Base-by-base conservation (phyloP, 2,329 filamentous ascomycete genomes). In the Huntiella moniliformis region DNA sequence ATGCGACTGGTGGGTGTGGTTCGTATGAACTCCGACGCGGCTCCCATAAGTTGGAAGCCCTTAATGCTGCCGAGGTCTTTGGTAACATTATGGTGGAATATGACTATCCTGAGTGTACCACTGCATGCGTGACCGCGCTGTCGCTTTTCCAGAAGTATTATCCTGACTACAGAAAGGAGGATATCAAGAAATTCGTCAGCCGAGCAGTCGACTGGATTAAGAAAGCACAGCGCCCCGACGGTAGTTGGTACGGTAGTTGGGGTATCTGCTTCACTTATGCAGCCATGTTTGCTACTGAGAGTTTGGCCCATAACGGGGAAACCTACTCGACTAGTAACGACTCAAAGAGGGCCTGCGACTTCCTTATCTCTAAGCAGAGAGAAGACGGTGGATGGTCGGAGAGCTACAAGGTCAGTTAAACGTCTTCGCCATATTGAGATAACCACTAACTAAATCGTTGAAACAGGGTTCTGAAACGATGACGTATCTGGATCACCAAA, bases 51-150 rank as follows among this genome's bases (percentile, higher is more conserved):
- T 60, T 96, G 53, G 91, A 98, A 60, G 70, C 78, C 59, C 72
- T 98, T 38, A 98, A 98, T 56, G 88, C 88, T 0, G 91, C 91
- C 1, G 91, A 98, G 59, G 87, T 98, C 0, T 98, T 98, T 60
- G 87, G 85, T 11, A 74, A 79, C 15, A 98, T 98, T 63, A 98
- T 98, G 91, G 80, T 98, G 45, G 88, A 96, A 58, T 98, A 98
- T 60, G 85, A 94, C 59, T 96, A 98, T 57, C 86, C 88, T 0
- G 91, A 98, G 61, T 98, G 91, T 66, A 98, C 91, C 0, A 96
- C 91, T 2, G 87, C 91, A 1, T 85, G 86, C 28, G 82, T 98
- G 3, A 95, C 84, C 1, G 86, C 83, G 0, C 67, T 98, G 15
- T 81, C 79, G 4, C 68, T 88, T 2, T 96, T 96, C 66, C 73